Evolutionary conservation across 2,329 filamentous ascomycete genomes (phyloP), one percentile per base, ranked within the genome.

Genomic region (Aureobasidium uvarum): DNA sequence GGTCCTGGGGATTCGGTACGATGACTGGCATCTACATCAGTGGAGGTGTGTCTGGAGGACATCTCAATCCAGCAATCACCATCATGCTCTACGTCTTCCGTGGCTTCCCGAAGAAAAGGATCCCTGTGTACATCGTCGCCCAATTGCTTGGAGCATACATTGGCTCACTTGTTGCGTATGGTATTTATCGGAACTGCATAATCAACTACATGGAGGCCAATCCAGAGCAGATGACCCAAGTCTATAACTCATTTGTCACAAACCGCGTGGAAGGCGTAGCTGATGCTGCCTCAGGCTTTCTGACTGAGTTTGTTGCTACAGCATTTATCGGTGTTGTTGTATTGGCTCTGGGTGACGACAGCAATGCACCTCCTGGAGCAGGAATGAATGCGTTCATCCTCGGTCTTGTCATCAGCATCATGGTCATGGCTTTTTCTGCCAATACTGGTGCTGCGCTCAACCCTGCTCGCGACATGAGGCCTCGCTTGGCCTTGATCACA

Each of bases 131-230:
- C 70, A 77, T 82, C 10, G 67, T 77, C 2, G 81, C 83, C 5
- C 84, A 86, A 68, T 77, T 85, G 64, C 70, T 85, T 0, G 83
- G 79, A 2, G 83, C 82, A 0, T 80, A 86, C 52, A 71, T 79
- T 36, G 83, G 83, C 1, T 74, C 73, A n/a, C 72, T 83, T 45
- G 74, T 81, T 31, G 78, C 82, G 0, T 81, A 79, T 66, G 77
- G 76, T 2, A 64, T 82, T 25, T 81, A 78, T 70, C 59, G 70
- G 74, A 52, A 62, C 20, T 31, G 31, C 18, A 52, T 52, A n/a
- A 74, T 75, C 45, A 76, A 76, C 20, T 71, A 77, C 43, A 56
- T 71, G 11, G 64, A 64, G 1, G 58, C 68, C 43, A 52, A 64
- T 2, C 71, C 72, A 0, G 72, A 71, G 5, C 33, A 36, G 11